Conservation (phyloP, 2,329 filamentous ascomycete species). For the Sporothrix brunneoviolacea region DNA sequence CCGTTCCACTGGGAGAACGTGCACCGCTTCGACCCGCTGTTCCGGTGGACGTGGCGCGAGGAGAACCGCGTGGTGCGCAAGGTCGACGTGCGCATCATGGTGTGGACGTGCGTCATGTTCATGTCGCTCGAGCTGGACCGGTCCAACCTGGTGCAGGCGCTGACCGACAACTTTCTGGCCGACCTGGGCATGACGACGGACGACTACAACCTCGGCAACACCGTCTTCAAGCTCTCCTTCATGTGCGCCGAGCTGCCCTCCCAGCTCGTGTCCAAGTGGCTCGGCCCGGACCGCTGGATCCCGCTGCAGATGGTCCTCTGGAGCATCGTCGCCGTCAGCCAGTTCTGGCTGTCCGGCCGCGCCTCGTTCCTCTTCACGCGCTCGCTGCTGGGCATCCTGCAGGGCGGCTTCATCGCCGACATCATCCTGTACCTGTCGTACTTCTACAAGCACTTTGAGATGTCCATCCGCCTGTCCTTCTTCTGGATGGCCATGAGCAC, state of each 20-base stretch:
- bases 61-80: constrained; percentile 37
- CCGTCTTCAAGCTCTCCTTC: constrained; percentile 43
- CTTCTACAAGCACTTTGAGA: constrained; percentile 36
- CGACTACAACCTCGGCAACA: constrained; percentile 43
- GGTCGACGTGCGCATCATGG: constrained; percentile 36
- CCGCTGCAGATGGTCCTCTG: constrained; percentile 51
- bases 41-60: constrained; percentile 37
- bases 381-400: constrained; percentile 34
- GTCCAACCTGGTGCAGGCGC: constrained; percentile 39
- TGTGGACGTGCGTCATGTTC: constrained; percentile 43
- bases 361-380: constrained; percentile 34
- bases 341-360: constrained; percentile 36
- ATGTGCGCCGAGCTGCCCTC: constrained; percentile 54
- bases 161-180: constrained; percentile 41
- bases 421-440: constrained; percentile 38
- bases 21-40: constrained; percentile 41
- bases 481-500: constrained; percentile 36
- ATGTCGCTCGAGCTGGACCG: constrained; percentile 45
- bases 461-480: constrained; percentile 33
- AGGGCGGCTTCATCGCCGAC: constrained; percentile 42
- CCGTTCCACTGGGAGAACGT: constrained; percentile 30
- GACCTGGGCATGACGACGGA: constrained; percentile 39
- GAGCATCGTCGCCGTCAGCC: constrained; percentile 45
- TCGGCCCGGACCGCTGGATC: constrained; percentile 54
- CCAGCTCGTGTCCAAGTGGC: constrained; percentile 52